Evolutionary conservation across 1,284 basidiomycete genomes (phyloP), one percentile per base, ranked within the genome.

Genomic region (Mrakiaceae sp.): DNA sequence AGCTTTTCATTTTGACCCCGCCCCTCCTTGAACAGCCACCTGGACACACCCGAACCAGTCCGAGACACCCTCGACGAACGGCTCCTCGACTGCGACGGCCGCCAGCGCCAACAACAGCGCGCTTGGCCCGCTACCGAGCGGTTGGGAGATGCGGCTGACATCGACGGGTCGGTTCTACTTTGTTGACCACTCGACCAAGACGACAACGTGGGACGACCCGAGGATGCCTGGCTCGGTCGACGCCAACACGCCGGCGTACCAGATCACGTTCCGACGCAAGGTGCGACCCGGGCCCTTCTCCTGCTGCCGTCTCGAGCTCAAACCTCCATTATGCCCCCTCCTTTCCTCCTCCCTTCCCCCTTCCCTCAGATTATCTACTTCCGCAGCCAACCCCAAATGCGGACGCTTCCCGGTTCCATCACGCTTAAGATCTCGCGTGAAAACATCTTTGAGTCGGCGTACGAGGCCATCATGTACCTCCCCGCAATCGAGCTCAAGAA

Each of bases 381-480:
- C 40, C 54, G 54, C 54, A 42, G 39, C 16, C 54, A 55, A 39
- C 54, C 54, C 16, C 12, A 11, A 12, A 8, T 55, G 3, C 54
- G 54, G 39, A 11, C 54, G 12, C 39, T 55, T 39, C 12, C 39
- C 9, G 54, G 54, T 10, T 42, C 40, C 10, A 42, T 55, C 9
- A 94, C 98, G 77, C 82, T 98, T 76, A 97, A 95, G 79, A 84
- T 98, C 65, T 82, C 93, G 69, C 84, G 95, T 67, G 88, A 86
- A 70, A 88, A 91, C 71, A 89, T 98, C 69, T 84, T 98, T 72
- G 96, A 98, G 78, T 95, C 98, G 74, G 90, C 88, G 74, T 98
- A 93, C 77, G 85, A 87, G 67, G 88, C 94, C 73, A 88, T 97
- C 68, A 98, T 98, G 95, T 85, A 86, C 1, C 84, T 94, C 75